Base-by-base conservation (phyloP, 257 asterid genomes). In the Solanum paucissectum region DNA sequence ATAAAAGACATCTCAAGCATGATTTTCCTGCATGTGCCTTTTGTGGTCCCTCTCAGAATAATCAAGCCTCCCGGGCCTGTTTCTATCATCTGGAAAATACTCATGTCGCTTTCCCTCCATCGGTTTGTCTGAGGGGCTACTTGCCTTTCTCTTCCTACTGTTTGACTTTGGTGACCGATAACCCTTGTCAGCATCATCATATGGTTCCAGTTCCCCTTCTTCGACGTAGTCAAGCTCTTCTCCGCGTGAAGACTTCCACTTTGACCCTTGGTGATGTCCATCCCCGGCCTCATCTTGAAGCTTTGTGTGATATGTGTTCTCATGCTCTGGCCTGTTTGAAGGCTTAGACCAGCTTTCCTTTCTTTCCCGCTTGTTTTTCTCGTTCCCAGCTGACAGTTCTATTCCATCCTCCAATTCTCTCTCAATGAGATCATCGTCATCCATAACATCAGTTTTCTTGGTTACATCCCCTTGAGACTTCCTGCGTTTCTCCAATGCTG, bases 41-140 rank as follows among this genome's bases (percentile, higher is more conserved):
- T 94, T 94, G 89, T 93, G 94, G 90, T 94, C 98, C 89, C 97
- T 92, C 86, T 95, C 98, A 10, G 98, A 90, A 92, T 93, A 91
- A n/a, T 93, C 94, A n/a, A 90, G 90, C 92, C 94, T 92, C 75
- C 93, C 95, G 37, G 88, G n/a, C 87, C 93, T 91, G 83, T 90
- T 92, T 71, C 94, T 91, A 44, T 93, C 97, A 60, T 94, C 97
- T 7, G 92, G 87, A 46, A 89, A 90, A 73, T 88, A 88, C 87
- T 92, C 94, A 27, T 86, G 90, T 52, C 87, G 90, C 86, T 91
- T 93, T 71, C 92, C 93, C 82, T 93, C 95, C 36, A n/a, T 37
- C 66, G 82, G 38, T 86, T 87, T 89, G 62, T 91, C 96, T 52
- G 89, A 86, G 6, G 98, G 96, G 81, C 96, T 94, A 32, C 88